A percentile compares a stretch with the other conserved stretches of the same genome.
Conservation (phyloP, 1,284 basidiomycete genomes). For the Tilletia walkeri region DNA sequence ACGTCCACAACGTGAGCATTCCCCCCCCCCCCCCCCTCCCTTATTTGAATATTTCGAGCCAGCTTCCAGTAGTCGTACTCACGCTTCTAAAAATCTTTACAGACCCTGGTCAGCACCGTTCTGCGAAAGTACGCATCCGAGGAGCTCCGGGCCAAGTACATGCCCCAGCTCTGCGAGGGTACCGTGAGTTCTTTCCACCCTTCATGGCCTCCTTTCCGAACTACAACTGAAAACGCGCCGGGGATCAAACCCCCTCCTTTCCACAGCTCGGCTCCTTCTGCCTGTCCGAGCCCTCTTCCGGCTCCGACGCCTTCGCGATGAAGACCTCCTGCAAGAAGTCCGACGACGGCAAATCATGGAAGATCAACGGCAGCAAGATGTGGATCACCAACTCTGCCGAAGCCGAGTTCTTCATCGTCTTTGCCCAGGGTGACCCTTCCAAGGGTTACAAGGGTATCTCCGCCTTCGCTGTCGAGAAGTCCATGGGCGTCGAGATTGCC, state of each 20-base stretch:
- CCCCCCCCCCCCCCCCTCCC: background rate
- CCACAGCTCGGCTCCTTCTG: slow-evolving; percentile 89
- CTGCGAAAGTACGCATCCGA: slow-evolving; percentile 81
- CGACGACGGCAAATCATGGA: slow-evolving; percentile 66
- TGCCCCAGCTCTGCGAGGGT: slow-evolving; percentile 75
- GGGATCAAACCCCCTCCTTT: slow-evolving; percentile 7
- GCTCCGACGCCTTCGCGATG: slow-evolving; percentile 94
- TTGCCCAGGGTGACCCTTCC: slow-evolving; percentile 89
- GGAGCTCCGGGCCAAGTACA: slow-evolving; percentile 82
- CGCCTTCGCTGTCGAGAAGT: slow-evolving; percentile 91
- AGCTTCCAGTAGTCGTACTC: background rate
- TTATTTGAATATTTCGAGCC: background rate
- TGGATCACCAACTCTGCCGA: slow-evolving; percentile 99
- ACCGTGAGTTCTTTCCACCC: slow-evolving; percentile 62
- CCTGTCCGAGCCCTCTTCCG: slow-evolving; percentile 85
- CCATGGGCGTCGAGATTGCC: slow-evolving; percentile 93
- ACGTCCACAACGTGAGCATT: slow-evolving; percentile 81
- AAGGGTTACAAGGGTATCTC: slow-evolving; percentile 99
- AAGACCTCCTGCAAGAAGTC: slow-evolving; percentile 87
- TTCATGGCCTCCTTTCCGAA: background rate
- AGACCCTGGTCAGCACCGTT: slow-evolving; percentile 74
- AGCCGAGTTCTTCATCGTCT: slow-evolving; percentile 81
- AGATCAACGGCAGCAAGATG: slow-evolving; percentile 95
- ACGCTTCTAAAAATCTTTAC: background rate
- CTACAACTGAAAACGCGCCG: background rate